These are phyloP conservation scores for Dianthus caryophyllus DNA, from an alignment of 148 eudicot genomes.

Conservation along the genomic window DNA sequence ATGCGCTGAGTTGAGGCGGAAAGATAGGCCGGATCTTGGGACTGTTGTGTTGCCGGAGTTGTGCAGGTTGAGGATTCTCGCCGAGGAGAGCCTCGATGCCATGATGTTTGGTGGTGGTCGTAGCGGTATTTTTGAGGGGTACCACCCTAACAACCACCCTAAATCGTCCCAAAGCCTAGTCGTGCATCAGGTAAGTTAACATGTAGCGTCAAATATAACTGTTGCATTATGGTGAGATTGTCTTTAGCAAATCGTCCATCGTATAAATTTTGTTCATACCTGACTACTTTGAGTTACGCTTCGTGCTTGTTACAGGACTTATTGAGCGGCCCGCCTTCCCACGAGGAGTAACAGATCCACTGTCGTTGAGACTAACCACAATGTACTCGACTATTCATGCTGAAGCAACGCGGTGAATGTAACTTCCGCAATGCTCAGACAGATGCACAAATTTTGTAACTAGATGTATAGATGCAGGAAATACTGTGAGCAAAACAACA, in stretches of 20 bases:
- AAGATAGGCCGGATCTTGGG: constrained; percentile 82
- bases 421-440: background rate
- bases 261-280: background rate
- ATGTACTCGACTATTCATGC: background rate
- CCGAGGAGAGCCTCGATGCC: constrained; percentile 41
- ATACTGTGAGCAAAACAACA: background rate
- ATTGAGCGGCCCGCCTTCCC: constrained; percentile 26
- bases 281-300: background rate
- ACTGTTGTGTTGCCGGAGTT: constrained; percentile 61
- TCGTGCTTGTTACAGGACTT: constrained; percentile 16
- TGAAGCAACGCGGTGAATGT: background rate
- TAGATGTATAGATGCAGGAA: background rate
- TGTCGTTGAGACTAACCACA: constrained; percentile 1
- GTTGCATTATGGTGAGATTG: background rate
- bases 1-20: constrained; percentile 74
- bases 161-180: constrained; percentile 32
- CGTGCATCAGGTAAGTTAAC: constrained; percentile 33
- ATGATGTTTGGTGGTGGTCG: constrained; percentile 17
- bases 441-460: background rate
- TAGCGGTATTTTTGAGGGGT: constrained; percentile 11
- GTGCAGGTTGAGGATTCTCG: constrained; percentile 45
- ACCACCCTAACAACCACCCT: constrained; percentile 25
- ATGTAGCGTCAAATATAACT: background rate
- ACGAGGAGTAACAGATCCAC: constrained; percentile 20
- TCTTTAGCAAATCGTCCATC: background rate